Percentiles rank a stretch among this genome's conserved stretches.
Conservation (phyloP, 768 basidiomycete genomes). For the Rhodosporidiobolus odoratus region DNA sequence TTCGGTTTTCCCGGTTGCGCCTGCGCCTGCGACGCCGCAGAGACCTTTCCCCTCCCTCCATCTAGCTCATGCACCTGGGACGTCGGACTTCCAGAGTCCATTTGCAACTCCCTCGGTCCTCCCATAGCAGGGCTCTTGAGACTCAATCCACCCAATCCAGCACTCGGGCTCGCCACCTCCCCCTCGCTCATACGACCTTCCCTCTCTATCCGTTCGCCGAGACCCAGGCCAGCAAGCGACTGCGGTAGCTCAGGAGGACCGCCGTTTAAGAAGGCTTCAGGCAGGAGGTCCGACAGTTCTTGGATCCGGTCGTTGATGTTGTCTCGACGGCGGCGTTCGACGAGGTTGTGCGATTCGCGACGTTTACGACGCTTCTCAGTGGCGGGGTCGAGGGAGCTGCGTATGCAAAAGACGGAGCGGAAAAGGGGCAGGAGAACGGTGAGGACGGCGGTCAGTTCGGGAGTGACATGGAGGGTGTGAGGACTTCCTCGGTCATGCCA, state of each 20-base stretch:
- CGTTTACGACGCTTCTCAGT: slow-evolving; percentile 73
- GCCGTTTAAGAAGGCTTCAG: slow-evolving; percentile 63
- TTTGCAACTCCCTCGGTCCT: background rate
- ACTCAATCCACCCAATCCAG: slow-evolving; percentile 11
- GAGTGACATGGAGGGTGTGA: background rate
- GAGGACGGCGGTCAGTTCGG: background rate
- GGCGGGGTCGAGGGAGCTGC: slow-evolving; percentile 2
- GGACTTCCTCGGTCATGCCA: background rate
- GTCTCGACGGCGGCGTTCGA: slow-evolving; percentile 77
- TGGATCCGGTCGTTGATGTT: slow-evolving; percentile 95
- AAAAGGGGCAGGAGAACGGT: background rate
- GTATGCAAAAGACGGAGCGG: background rate
- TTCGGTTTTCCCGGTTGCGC: slow-evolving; percentile 65
- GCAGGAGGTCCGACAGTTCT: slow-evolving; percentile 81
- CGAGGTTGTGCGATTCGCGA: slow-evolving; percentile 84
- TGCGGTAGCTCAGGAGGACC: background rate
- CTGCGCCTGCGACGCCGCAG: background rate
- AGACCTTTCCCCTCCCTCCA: background rate
- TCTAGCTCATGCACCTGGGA: too few species aligned
- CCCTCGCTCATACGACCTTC: too few species aligned
- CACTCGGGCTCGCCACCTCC: background rate
- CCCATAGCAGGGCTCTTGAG: slow-evolving; percentile 28
- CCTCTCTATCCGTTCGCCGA: too few species aligned
- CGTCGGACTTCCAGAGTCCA: slow-evolving; percentile 10
- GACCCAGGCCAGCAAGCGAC: too few species aligned